Percentiles rank a stretch among this genome's conserved stretches.
These are phyloP conservation scores for Leccinum boreale DNA, from an alignment of 768 basidiomycete species.

Conservation along the genomic window DNA sequence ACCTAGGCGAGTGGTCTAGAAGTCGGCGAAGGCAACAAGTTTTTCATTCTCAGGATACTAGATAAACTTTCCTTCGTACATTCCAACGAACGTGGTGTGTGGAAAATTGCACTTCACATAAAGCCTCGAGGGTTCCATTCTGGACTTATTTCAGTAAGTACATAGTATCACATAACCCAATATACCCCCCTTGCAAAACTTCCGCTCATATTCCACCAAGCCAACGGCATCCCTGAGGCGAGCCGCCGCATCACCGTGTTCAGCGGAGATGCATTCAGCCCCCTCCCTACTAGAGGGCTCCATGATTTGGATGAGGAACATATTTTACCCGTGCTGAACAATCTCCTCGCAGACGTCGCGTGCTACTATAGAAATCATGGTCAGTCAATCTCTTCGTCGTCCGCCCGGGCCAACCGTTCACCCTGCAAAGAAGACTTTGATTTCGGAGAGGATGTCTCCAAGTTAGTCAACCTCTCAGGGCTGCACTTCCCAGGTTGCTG, in stretches of 20 bases:
- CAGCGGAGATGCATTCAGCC: constrained; percentile 10
- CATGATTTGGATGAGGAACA: constrained; percentile 7
- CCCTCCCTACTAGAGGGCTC: constrained; percentile 4
- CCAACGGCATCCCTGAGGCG: constrained; percentile 1
- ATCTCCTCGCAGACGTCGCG: constrained; percentile 9
- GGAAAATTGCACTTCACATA: neutral
- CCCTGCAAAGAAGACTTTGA: neutral
- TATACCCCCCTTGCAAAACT: constrained; percentile 1
- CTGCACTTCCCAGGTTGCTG: constrained; percentile 11
- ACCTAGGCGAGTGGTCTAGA: neutral
- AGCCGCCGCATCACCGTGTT: constrained; percentile 4
- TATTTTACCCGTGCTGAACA: constrained; percentile 4
- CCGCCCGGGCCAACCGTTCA: neutral
- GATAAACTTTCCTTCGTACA: neutral
- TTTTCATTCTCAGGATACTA: neutral
- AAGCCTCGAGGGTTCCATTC: neutral
- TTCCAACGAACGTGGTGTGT: constrained; percentile 13
- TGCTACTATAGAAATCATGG: constrained; percentile 6
- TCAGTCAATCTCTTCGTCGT: neutral
- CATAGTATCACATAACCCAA: constrained; percentile 11
- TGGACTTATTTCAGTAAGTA: neutral
- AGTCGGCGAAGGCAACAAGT: neutral
- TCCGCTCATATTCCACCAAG: neutral
- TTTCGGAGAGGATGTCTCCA: constrained; percentile 5
- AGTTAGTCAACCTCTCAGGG: constrained; percentile 2